Percentiles rank a stretch among this genome's conserved stretches.
phyloP scores from a whole-genome alignment of 257 asterid genomes.

The Salvia miltiorrhiza region DNA sequence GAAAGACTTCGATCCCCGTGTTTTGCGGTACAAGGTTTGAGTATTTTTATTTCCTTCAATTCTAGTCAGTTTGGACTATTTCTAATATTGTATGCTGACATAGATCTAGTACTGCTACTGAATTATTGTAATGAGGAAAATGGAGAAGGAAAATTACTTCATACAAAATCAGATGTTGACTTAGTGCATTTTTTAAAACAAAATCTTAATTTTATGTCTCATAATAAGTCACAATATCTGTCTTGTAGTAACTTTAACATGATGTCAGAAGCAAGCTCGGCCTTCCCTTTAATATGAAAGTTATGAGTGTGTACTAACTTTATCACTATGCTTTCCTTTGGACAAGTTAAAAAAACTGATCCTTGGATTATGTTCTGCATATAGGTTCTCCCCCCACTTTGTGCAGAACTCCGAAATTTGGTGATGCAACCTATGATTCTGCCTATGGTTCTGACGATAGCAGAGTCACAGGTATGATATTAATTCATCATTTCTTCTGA shows the following conservation, averaged over 20 bases:
- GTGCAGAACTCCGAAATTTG: slow-evolving; percentile 96
- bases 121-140: background rate
- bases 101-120: slow-evolving; percentile 1
- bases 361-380: slow-evolving; percentile 21
- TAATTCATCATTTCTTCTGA: slow-evolving; percentile 21
- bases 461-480: slow-evolving; percentile 84
- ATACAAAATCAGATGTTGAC: background rate
- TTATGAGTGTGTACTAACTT: slow-evolving; percentile 16
- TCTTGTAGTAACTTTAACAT: slow-evolving; percentile 3
- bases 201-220: background rate
- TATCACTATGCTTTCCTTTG: slow-evolving; percentile 6
- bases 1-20: slow-evolving; percentile 98
- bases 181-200: background rate
- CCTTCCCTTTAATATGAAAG: background rate
- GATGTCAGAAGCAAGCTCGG: slow-evolving; percentile 11
- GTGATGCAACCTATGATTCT: slow-evolving; percentile 99
- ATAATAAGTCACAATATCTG: background rate
- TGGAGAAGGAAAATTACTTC: slow-evolving; percentile 1
- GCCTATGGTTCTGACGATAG: slow-evolving; percentile 98
- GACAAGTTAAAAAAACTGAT: slow-evolving; percentile 19
- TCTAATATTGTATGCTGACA: background rate
- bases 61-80: slow-evolving; percentile 9
- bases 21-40: slow-evolving; percentile 94
- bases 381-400: slow-evolving; percentile 99
- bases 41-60: slow-evolving; percentile 18